phyloP scores from a whole-genome alignment of 495 filamentous ascomycete genomes.

The Poronia punctata region DNA sequence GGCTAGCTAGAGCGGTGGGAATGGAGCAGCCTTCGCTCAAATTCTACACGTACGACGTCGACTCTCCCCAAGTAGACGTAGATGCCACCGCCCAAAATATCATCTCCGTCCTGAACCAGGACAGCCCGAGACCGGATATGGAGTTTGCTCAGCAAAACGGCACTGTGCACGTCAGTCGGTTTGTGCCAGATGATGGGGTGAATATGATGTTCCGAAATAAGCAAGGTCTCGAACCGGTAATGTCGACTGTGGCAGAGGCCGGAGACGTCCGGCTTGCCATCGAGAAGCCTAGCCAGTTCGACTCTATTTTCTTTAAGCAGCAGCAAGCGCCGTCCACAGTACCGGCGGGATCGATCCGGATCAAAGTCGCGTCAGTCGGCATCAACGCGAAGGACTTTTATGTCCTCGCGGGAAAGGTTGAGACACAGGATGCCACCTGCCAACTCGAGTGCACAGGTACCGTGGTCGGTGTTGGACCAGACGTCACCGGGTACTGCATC shows the following conservation, averaged over 20 bases:
- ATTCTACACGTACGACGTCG: slow-evolving; percentile 3
- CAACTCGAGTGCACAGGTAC: slow-evolving; percentile 28
- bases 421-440: slow-evolving; percentile 1
- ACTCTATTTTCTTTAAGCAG: slow-evolving; percentile 2
- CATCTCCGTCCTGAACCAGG: not conserved
- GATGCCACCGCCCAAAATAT: not conserved
- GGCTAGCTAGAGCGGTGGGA: slow-evolving; percentile 1
- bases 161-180: slow-evolving; percentile 1
- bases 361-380: not conserved
- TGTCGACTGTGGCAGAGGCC: not conserved
- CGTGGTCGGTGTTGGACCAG: slow-evolving; percentile 1
- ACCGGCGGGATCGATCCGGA: not conserved
- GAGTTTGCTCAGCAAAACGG: slow-evolving; percentile 1
- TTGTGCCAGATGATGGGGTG: not conserved
- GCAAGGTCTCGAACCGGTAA: slow-evolving; percentile 2
- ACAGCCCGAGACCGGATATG: not conserved
- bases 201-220: not conserved
- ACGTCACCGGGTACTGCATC: slow-evolving; percentile 2
- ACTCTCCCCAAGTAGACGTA: not conserved
- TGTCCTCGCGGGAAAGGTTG: not conserved
- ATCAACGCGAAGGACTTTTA: slow-evolving; percentile 6
- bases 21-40: slow-evolving; percentile 8
- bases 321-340: not conserved
- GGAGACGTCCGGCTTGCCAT: not conserved
- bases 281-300: not conserved